Conservation (phyloP, 2,329 filamentous ascomycete genomes). For the Ascochyta pisi region DNA sequence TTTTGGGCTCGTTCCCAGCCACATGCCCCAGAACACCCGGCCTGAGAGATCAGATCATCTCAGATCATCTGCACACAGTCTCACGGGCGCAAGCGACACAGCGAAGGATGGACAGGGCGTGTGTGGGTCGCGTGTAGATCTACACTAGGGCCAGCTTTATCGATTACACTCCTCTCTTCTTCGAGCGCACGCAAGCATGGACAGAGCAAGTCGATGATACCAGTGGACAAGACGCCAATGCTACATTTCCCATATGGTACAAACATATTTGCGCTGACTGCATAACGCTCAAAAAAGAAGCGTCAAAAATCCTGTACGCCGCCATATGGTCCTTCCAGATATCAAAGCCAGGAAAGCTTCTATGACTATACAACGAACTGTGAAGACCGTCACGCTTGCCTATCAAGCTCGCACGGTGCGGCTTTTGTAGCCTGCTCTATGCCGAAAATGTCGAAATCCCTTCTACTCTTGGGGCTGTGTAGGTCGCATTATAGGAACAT, state of each 20-base stretch:
- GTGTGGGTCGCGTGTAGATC: slow-evolving; percentile 29
- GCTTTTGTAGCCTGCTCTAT: slow-evolving; percentile 18
- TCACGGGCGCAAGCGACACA: slow-evolving; percentile 2
- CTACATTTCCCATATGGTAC: slow-evolving; percentile 41
- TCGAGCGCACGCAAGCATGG: not conserved
- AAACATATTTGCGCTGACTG: slow-evolving; percentile 33
- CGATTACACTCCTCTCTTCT: slow-evolving; percentile 40
- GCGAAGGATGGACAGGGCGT: slow-evolving; percentile 26
- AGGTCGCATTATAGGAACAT: slow-evolving; percentile 19
- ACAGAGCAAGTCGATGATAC: slow-evolving; percentile 4
- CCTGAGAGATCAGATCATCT: not conserved
- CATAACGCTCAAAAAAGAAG: slow-evolving; percentile 34
- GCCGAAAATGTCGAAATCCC: slow-evolving; percentile 23
- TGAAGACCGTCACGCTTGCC: slow-evolving; percentile 25
- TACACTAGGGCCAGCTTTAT: slow-evolving; percentile 34
- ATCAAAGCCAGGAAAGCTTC: slow-evolving; percentile 30
- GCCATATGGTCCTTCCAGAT: slow-evolving; percentile 33
- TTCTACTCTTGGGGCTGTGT: slow-evolving; percentile 19
- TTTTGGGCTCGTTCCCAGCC: slow-evolving; percentile 12
- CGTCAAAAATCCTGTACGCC: slow-evolving; percentile 36
- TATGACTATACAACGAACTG: slow-evolving; percentile 39
- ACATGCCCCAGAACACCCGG: slow-evolving; percentile 5
- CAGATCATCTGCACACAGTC: not conserved
- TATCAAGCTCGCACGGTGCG: slow-evolving; percentile 24
- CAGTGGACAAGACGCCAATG: slow-evolving; percentile 20